Evolutionary conservation across 2,329 filamentous ascomycete genomes (phyloP).

Genomic region (Monosporascus sp.): DNA sequence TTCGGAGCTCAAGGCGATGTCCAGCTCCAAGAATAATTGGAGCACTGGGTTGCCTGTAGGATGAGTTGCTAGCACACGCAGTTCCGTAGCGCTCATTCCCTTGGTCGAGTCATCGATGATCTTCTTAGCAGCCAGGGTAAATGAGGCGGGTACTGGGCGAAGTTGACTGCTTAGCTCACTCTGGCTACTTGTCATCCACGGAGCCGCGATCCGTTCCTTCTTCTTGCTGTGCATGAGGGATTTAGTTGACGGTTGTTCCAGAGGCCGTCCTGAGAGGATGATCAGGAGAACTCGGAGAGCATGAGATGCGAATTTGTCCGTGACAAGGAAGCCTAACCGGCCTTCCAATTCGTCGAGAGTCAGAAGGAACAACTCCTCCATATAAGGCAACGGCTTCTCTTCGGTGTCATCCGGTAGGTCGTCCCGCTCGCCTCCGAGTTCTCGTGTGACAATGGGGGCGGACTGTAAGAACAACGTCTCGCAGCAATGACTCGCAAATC

Average conservation of each 20-base stretch:
- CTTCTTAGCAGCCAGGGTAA: constrained; percentile 70
- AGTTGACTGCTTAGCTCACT: constrained; percentile 41
- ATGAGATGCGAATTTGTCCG: constrained; percentile 86
- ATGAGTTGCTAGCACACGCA: constrained; percentile 80
- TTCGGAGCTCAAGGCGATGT: constrained; percentile 70
- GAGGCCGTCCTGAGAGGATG: constrained; percentile 75
- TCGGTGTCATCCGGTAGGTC: constrained; percentile 38
- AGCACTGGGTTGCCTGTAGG: constrained; percentile 87
- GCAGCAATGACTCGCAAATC: constrained; percentile 95
- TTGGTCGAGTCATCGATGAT: constrained; percentile 73
- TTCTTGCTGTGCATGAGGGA: constrained; percentile 84
- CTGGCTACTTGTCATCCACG: constrained; percentile 44
- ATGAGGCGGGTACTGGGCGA: constrained; percentile 70
- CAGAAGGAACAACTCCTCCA: constrained; percentile 81
- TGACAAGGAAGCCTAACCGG: constrained; percentile 76
- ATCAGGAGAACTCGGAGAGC: constrained; percentile 80
- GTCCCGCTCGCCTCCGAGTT: constrained; percentile 52
- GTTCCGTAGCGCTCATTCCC: constrained; percentile 70
- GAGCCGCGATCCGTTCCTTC: constrained; percentile 75
- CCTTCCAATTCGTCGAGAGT: constrained; percentile 85
- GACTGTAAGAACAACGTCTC: constrained; percentile 86
- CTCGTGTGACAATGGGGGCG: constrained; percentile 71
- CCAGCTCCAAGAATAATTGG: constrained; percentile 84
- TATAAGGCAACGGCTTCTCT: constrained; percentile 51
- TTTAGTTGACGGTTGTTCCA: constrained; percentile 64